These are phyloP conservation scores for Cladosporium sp. DNA, from an alignment of 2,329 filamentous ascomycete genomes.

Conservation along the genomic window DNA sequence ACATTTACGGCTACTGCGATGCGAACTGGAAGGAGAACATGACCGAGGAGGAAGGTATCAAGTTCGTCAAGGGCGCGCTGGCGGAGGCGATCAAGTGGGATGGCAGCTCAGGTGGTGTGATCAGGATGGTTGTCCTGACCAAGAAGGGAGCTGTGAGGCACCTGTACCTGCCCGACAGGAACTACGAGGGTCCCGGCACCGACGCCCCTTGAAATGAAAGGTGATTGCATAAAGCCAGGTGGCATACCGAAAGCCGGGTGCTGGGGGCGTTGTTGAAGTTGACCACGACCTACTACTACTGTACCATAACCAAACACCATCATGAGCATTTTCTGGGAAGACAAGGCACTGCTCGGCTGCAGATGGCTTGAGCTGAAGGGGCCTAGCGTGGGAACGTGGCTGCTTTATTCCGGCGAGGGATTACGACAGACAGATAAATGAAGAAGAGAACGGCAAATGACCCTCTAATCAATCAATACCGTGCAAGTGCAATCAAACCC, in stretches of 20 bases:
- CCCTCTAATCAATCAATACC: too few species aligned
- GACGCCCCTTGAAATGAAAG: slow-evolving; percentile 24
- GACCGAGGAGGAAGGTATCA: slow-evolving; percentile 83
- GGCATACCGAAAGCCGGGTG: background rate
- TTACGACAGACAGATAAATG: slow-evolving; percentile 7
- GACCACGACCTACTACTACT: background rate
- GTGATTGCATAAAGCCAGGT: background rate
- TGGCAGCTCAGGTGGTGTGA: slow-evolving; percentile 95
- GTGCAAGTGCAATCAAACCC: too few species aligned
- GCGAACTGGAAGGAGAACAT: slow-evolving; percentile 93
- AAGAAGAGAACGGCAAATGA: background rate
- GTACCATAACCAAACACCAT: slow-evolving; percentile 6
- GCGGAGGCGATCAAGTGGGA: slow-evolving; percentile 99
- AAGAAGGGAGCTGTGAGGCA: slow-evolving; percentile 85
- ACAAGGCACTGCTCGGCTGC: background rate
- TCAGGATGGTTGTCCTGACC: slow-evolving; percentile 94
- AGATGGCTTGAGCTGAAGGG: background rate
- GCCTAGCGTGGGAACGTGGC: slow-evolving; percentile 7
- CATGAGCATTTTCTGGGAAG: background rate
- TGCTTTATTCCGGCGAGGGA: background rate
- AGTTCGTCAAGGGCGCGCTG: slow-evolving; percentile 88
- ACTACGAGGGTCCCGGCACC: slow-evolving; percentile 70
- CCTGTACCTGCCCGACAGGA: slow-evolving; percentile 88
- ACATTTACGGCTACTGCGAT: slow-evolving; percentile 99
- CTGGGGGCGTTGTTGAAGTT: background rate